A percentile compares a stretch with the other conserved stretches of the same genome.
Conservation (phyloP, 805 yeast species). For the Kluyveromyces wickerhamii region DNA sequence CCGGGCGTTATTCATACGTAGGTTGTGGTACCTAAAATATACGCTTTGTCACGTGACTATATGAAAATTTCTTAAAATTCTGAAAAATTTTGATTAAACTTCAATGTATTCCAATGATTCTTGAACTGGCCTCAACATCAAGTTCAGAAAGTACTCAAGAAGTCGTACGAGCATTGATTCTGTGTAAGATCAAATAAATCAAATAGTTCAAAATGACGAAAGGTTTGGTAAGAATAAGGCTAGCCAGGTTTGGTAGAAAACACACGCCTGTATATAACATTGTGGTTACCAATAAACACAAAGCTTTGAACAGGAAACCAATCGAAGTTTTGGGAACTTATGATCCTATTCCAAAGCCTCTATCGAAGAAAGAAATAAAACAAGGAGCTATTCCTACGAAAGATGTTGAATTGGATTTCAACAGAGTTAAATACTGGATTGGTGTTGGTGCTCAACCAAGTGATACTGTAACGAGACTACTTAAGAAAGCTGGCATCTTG, state of each 20-base stretch:
- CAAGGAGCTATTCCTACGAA: constrained; percentile 57
- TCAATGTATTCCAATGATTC: too few species aligned
- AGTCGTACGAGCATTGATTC: too few species aligned
- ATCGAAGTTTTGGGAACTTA: constrained; percentile 94
- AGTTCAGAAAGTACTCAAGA: too few species aligned
- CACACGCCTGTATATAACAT: constrained; percentile 86
- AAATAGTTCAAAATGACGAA: constrained; percentile 23
- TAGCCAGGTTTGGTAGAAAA: constrained; percentile 88
- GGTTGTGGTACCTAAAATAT: too few species aligned
- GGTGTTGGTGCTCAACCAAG: constrained; percentile 97
- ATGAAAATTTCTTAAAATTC: too few species aligned
- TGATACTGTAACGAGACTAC: constrained; percentile 65
- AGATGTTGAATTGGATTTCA: constrained; percentile 77
- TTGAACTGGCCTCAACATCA: too few species aligned
- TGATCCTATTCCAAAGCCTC: constrained; percentile 70
- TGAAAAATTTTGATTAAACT: too few species aligned
- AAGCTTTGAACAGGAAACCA: constrained; percentile 84
- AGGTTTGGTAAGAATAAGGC: constrained; percentile 76
- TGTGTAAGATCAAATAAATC: too few species aligned
- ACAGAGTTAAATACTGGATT: constrained; percentile 89
- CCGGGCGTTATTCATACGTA: too few species aligned
- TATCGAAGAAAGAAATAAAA: constrained; percentile 47
- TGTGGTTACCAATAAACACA: constrained; percentile 67
- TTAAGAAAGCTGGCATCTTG: constrained; percentile 66
- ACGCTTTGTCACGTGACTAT: too few species aligned